Base-by-base conservation (phyloP, 2,329 filamentous ascomycete genomes). In the Scopulariopsis brevicaulis region DNA sequence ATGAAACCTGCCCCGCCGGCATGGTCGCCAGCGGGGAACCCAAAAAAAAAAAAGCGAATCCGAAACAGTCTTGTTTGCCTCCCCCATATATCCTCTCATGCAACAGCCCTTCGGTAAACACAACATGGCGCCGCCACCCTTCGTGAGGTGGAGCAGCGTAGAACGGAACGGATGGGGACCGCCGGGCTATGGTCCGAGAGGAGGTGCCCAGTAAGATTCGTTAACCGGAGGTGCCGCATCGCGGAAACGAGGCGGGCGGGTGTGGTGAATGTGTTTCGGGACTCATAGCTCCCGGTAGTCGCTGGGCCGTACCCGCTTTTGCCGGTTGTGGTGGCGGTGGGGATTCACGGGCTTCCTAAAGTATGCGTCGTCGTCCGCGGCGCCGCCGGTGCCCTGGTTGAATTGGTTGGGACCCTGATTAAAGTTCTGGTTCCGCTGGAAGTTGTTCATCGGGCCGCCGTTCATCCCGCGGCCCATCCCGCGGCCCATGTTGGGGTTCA, bases 331-430 rank as follows among this genome's bases (percentile, higher is more conserved):
- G 68, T 94, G 89, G 55, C 94, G 84, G 68, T 96, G 89, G 2
- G 92, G 93, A 68, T 99, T 99, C 61, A 97, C 89, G 0, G 94
- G 94, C 70, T 96, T 93, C 59, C 94, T 83, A 70, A 97, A 95
- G 73, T 99, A 99, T 7, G 94, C 89, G 59, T 96, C 91, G 58
- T 95, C 90, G 5, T 35, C 32, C 12, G 24, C 46, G 32, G 51
- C 56, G 43, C 58, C 51, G 59, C 56, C 64, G 59, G 54, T 59
- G 48, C 57, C 58, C 18, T 58, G 54, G 55, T 59, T 59, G 53
- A 32, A 32, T 8, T 32, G 28, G 28, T 59, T 61, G 54, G 58
- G 59, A 61, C 65, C 66, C 11, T 65, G 68, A 48, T 67, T 68
- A 62, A 66, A 61, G 32, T 59, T 59, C 25, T 32, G 53, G n/a